phyloP scores from a whole-genome alignment of 257 asterid genomes.

The Cinchona pubescens region DNA sequence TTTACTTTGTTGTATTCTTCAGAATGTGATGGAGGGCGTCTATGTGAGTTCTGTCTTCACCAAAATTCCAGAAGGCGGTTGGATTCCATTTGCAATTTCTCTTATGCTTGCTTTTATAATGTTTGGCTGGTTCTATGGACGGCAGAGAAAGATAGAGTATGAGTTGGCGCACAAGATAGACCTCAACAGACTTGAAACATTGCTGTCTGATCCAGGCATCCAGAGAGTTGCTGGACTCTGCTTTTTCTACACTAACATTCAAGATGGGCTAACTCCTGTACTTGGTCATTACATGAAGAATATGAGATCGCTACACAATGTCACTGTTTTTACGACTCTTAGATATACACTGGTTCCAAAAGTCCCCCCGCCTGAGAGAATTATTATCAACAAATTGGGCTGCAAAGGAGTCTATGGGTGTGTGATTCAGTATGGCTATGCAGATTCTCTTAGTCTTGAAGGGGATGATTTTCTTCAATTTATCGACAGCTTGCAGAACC shows the following conservation, averaged over 20 bases:
- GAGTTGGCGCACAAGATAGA: slow-evolving; percentile 33
- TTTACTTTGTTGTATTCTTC: slow-evolving; percentile 26
- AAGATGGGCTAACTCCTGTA: slow-evolving; percentile 35
- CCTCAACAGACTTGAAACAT: slow-evolving; percentile 15
- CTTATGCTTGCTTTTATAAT: slow-evolving; percentile 31
- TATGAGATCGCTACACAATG: slow-evolving; percentile 31
- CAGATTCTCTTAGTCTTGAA: slow-evolving; percentile 27
- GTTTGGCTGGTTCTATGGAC: slow-evolving; percentile 43
- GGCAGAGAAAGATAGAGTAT: slow-evolving; percentile 32
- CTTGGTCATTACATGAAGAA: slow-evolving; percentile 38
- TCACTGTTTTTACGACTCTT: slow-evolving; percentile 32
- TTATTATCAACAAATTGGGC: slow-evolving; percentile 25
- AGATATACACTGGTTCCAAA: slow-evolving; percentile 32
- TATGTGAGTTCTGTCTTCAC: slow-evolving; percentile 33
- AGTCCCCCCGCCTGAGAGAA: slow-evolving; percentile 26
- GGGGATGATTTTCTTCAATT: slow-evolving; percentile 28
- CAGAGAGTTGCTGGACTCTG: slow-evolving; percentile 41
- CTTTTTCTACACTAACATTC: slow-evolving; percentile 37
- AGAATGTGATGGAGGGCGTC: slow-evolving; percentile 33
- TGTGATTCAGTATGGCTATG: slow-evolving; percentile 34
- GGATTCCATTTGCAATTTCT: slow-evolving; percentile 40
- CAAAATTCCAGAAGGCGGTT: slow-evolving; percentile 42
- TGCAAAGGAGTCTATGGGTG: slow-evolving; percentile 31
- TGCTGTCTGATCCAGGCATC: slow-evolving; percentile 32
- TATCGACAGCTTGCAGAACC: slow-evolving; percentile 14